These are phyloP conservation scores for Parathielavia hyrcaniae DNA, from an alignment of 495 filamentous ascomycete species.

Conservation along the genomic window DNA sequence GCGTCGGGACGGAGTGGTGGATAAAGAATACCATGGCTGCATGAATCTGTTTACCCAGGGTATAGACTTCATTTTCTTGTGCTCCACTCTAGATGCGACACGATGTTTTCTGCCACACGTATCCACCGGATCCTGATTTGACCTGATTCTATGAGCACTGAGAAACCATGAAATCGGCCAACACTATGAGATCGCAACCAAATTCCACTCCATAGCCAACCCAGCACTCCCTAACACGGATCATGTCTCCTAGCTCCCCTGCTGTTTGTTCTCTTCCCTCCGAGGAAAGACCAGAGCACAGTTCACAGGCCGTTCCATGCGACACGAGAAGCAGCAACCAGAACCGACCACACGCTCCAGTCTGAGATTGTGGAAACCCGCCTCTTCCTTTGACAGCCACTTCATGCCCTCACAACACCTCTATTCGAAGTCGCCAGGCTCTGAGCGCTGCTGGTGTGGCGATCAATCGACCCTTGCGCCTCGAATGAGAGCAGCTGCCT, in stretches of 20 bases:
- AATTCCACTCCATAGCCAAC: background rate
- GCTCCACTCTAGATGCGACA: constrained; percentile 10
- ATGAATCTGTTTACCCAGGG: constrained; percentile 23
- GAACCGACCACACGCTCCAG: background rate
- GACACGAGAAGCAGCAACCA: constrained; percentile 27
- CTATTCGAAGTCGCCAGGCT: background rate
- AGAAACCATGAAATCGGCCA: background rate
- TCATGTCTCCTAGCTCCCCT: background rate
- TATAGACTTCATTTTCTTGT: constrained; percentile 27
- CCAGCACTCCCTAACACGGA: background rate
- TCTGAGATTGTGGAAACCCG: constrained; percentile 1
- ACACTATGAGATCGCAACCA: background rate
- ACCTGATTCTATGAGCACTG: background rate
- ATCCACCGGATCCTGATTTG: no score
- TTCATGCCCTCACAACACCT: constrained; percentile 2
- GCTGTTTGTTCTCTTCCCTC: constrained; percentile 8
- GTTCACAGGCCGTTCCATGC: constrained; percentile 8
- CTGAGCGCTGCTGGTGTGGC: background rate
- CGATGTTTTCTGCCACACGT: background rate
- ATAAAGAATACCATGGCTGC: constrained; percentile 31
- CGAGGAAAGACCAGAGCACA: constrained; percentile 13
- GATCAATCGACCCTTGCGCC: constrained; percentile 1
- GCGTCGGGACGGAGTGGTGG: constrained; percentile 29
- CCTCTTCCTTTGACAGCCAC: background rate
- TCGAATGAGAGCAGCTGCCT: background rate